These are phyloP conservation scores for Podospora sp. DNA, from an alignment of 495 filamentous ascomycete species.

Conservation along the genomic window DNA sequence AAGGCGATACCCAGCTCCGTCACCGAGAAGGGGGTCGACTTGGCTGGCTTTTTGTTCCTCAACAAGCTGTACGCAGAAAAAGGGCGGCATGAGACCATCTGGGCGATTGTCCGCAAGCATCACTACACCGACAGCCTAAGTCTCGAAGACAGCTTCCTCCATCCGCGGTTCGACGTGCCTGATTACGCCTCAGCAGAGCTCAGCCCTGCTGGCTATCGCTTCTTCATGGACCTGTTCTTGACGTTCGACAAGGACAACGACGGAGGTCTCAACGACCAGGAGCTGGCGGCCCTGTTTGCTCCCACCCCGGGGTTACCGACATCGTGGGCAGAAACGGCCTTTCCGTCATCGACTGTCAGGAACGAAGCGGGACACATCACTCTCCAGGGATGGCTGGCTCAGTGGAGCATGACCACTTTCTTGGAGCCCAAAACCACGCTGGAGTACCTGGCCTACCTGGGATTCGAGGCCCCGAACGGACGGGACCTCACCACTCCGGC, in stretches of 20 bases:
- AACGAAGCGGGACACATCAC: constrained; percentile 96
- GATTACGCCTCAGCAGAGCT: constrained; percentile 89
- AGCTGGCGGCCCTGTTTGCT: constrained; percentile 84
- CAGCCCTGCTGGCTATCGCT: constrained; percentile 91
- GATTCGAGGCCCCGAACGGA: constrained; percentile 71
- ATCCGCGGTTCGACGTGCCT: constrained; percentile 91
- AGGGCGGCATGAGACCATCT: constrained; percentile 96
- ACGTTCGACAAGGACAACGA: constrained; percentile 97
- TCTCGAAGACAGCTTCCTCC: constrained; percentile 86
- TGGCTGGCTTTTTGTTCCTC: constrained; percentile 79
- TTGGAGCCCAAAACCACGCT: constrained; percentile 91
- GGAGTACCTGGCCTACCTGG: constrained; percentile 92
- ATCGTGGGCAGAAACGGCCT: constrained; percentile 82
- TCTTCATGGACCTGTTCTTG: constrained; percentile 96
- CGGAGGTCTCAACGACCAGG: constrained; percentile 83
- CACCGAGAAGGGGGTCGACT: constrained; percentile 72
- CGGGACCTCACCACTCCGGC: constrained; percentile 75
- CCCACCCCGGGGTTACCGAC: constrained; percentile 87
- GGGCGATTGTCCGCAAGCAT: constrained; percentile 93
- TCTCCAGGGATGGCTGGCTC: constrained; percentile 94
- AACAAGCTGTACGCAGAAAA: constrained; percentile 97
- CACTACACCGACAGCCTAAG: constrained; percentile 95
- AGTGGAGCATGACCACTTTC: constrained; percentile 99
- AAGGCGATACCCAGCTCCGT: constrained; percentile 66
- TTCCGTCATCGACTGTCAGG: constrained; percentile 90